These are phyloP conservation scores for Westerdykella ornata DNA, from an alignment of 2,329 filamentous ascomycete species.

Conservation along the genomic window DNA sequence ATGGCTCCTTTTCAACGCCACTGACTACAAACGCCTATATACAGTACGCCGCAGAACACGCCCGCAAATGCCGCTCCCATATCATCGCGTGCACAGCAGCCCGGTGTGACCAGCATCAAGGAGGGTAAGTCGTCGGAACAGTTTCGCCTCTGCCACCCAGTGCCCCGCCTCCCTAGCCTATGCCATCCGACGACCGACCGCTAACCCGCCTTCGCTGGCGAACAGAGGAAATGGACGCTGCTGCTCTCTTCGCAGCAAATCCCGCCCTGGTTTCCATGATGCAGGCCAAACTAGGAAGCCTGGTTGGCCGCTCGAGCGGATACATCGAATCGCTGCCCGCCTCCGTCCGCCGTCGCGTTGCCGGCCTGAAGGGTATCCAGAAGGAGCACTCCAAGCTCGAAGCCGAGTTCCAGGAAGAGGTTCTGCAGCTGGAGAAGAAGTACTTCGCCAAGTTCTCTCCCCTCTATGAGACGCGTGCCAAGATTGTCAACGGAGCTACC, in stretches of 20 bases:
- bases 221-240: constrained; percentile 86
- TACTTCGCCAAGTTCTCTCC: constrained; percentile 99
- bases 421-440: constrained; percentile 97
- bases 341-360: constrained; percentile 84
- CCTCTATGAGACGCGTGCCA: constrained; percentile 88
- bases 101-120: constrained; percentile 88
- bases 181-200: constrained; percentile 29
- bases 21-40: constrained; percentile 17
- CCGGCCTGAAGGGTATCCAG: constrained; percentile 94
- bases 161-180: constrained; percentile 22
- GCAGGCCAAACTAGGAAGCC: constrained; percentile 86
- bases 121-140: constrained; percentile 61
- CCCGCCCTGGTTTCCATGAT: constrained; percentile 95
- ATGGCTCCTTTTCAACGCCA: constrained; percentile 4
- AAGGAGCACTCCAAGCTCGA: constrained; percentile 98
- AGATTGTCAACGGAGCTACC: constrained; percentile 78
- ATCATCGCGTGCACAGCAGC: constrained; percentile 93
- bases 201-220: constrained; percentile 30
- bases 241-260: constrained; percentile 92
- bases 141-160: constrained; percentile 13
- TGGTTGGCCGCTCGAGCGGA: constrained; percentile 91
- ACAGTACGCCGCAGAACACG: constrained; percentile 96
- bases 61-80: constrained; percentile 93
- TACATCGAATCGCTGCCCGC: constrained; percentile 94
- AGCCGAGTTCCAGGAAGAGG: constrained; percentile 97